Evolutionary conservation across 176 grass and related monocot species (phyloP), one percentile per base, ranked within the genome.

Genomic region (Avena atlantica): DNA sequence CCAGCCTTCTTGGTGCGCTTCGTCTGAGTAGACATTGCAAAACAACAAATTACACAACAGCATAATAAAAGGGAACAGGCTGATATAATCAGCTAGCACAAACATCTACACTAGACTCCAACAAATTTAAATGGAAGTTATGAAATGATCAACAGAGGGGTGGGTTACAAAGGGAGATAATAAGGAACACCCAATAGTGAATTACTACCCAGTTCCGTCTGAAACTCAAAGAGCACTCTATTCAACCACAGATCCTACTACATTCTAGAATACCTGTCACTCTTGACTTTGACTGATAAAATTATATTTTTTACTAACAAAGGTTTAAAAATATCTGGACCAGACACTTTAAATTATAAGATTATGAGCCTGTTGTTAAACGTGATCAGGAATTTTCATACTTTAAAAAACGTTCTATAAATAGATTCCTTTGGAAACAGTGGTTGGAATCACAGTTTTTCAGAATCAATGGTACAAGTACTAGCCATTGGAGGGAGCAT

Each of bases 1-100:
- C 93, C 95, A 0, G 91, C 95, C 91, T 98, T 98, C 91, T 98
- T 98, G 74, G 95, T 98, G 62, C 91, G 93, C 89, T 98, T 98
- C 4, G 93, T 95, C 95, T 98, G 81, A 53, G 68, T 49, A 79
- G 13, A 80, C 19, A 87, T 47, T 42, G 57, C 66, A 91, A 31
- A 76, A 49, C n/a, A 88, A 79, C 10, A 86, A 11, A 69, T 89
- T 81, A 81, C 19, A 71, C 24, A 52, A 15, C 29, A 61, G 62
- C n/a, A 68, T 17, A 36, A 50, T 12, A 49, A 47, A 4, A 16
- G 29, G 27, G 9, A 57, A 24, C 4, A 7, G 29, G 36, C 44
- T 24, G 20, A 24, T 12, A 15, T 29, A 59, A 77, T 16, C 55
- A 1, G 5, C n/a, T 34, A 60, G 4, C 9, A 15, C 9, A 57